Conservation (phyloP, 352 stramenopile species). For the Globisporangium megalacanthum region DNA sequence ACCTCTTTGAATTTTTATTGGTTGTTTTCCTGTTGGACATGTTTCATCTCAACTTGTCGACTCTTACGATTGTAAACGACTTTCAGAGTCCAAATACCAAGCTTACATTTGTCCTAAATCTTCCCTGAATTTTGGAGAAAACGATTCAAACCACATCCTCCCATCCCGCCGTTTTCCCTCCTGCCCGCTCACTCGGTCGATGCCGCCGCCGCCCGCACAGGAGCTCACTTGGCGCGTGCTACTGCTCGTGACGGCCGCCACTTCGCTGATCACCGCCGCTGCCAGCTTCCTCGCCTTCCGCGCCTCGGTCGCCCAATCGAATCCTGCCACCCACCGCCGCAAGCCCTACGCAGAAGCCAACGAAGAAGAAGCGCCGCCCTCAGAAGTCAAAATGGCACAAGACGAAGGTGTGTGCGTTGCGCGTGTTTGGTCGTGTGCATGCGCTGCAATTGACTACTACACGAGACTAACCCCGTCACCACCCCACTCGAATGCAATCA, state of each 20-base stretch:
- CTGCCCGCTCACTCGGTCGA: not conserved
- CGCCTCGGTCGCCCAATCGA: conserved; percentile 4
- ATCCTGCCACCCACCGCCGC: conserved; percentile 9
- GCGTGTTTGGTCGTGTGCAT: not conserved
- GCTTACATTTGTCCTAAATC: no score
- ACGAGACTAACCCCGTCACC: not conserved
- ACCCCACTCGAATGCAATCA: conserved; percentile 12
- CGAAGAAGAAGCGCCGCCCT: not conserved
- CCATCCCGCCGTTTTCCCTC: no score
- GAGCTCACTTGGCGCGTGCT: conserved; percentile 47
- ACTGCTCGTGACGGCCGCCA: conserved; percentile 44
- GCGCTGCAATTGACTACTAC: not conserved
- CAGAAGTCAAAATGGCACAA: conserved; percentile 3
- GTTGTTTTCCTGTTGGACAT: no score
- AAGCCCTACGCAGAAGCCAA: not conserved
- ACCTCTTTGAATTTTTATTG: no score
- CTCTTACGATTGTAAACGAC: no score
- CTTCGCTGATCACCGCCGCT: conserved; percentile 50
- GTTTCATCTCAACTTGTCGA: no score
- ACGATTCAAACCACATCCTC: no score
- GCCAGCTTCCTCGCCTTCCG: conserved; percentile 44
- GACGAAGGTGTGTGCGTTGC: conserved; percentile 2
- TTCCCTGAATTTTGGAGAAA: no score
- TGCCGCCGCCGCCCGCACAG: conserved; percentile 2
- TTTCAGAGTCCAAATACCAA: no score